Percentiles rank a stretch among this genome's conserved stretches.
phyloP scores from a whole-genome alignment of 1,139 yeast species.

The Kurtzmaniella natalensis region DNA sequence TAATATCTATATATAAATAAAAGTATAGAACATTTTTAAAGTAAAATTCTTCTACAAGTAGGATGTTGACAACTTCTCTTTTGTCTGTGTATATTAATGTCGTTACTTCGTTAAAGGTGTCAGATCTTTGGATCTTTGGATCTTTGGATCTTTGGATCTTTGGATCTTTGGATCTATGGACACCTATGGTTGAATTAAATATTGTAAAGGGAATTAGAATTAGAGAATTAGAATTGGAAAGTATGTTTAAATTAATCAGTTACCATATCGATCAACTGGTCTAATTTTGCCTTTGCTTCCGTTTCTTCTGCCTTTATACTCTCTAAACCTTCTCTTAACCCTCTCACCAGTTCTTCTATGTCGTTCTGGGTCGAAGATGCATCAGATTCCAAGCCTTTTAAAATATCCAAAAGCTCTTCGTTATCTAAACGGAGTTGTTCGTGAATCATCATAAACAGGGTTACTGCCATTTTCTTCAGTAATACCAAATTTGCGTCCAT shows the following conservation, averaged over 20 bases:
- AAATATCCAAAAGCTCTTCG: constrained; percentile 22
- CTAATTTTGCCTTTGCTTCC: constrained; percentile 15
- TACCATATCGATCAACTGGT: constrained; percentile 19
- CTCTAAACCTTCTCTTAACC: constrained; percentile 27
- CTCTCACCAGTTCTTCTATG: constrained; percentile 19
- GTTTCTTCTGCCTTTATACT: constrained; percentile 20
- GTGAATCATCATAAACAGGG: constrained; percentile 31
- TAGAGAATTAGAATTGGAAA: too few relatives aligned
- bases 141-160: too few relatives aligned
- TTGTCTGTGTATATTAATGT: too few relatives aligned
- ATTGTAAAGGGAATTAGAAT: too few relatives aligned
- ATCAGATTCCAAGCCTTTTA: constrained; percentile 19
- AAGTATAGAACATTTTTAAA: too few relatives aligned
- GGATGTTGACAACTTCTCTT: too few relatives aligned
- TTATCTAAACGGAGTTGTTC: constrained; percentile 36
- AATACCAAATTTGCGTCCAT: constrained; percentile 29
- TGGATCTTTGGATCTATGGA: too few relatives aligned
- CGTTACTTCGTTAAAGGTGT: too few relatives aligned
- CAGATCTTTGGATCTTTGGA: too few relatives aligned
- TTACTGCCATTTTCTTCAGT: constrained; percentile 21
- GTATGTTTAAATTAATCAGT: background rate
- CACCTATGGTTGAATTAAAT: too few relatives aligned
- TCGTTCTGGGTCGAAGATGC: constrained; percentile 20
- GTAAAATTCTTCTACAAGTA: too few relatives aligned
- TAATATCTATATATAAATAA: too few relatives aligned